Evolutionary conservation across 106 monocot species (phyloP), one percentile per base, ranked within the genome.

Genomic region (Iris macrosiphon): DNA sequence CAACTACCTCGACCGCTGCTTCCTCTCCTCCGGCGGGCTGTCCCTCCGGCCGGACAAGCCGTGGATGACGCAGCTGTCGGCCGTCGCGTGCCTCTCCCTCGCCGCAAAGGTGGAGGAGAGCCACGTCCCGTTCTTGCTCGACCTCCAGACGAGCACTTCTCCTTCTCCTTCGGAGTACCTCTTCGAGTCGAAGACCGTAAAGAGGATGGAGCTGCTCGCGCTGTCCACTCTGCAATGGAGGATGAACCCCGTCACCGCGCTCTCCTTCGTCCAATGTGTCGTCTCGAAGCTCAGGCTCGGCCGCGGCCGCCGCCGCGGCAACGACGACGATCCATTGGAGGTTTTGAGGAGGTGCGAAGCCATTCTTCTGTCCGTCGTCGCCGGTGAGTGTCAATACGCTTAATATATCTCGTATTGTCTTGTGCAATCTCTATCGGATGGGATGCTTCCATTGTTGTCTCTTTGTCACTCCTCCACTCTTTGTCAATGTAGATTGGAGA

Each of bases 51-150:
- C 11, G 43, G 65, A 68, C 42, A 59, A 65, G 57, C 84, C 79
- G 7, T 85, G 84, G 84, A 79, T 85, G 68, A 51, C 54, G 18
- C 67, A 71, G 56, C 79, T 85, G 2, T 58, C 68, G 3, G 67
- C 84, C 0, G 72, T 76, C 22, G 75, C 84, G 0, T 85, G 73
- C 51, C 74, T 77, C 23, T 91, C 91, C 23, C 58, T 92, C 12
- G 92, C 92, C 7, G 92, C 85, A 40, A 92, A 86, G 66, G 67
- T 92, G 55, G 92, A 92, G 60, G 85, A 92, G 71, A 82, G 76
- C 29, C 75, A 49, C 25, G 92, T 82, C 7, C 92, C 92, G 14
- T 69, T 85, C 43, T 59, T 85, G 11, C 76, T 86, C 40, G 92
- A 92, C 61, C 82, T 92, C 6, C 92, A 92, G 57, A 0, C 16